A percentile compares a stretch with the other conserved stretches of the same genome.
phyloP scores from a whole-genome alignment of 768 basidiomycete species.

The Crepidotus variabilis region DNA sequence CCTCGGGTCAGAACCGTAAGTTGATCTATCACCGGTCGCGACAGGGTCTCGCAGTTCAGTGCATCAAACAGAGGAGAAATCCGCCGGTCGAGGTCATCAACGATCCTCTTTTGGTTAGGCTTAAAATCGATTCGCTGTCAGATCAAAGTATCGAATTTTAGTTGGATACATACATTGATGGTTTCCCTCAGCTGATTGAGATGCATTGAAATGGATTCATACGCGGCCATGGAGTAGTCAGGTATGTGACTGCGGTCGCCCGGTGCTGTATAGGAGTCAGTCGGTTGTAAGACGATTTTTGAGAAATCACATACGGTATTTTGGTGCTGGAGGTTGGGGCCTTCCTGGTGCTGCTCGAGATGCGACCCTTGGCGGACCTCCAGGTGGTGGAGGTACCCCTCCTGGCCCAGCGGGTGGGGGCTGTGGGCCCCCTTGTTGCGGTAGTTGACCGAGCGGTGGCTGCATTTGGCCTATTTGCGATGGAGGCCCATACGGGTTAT shows the following conservation, averaged over 20 bases:
- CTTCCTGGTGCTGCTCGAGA: conserved; percentile 16
- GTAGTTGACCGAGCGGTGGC: too few species aligned
- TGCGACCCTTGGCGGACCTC: conserved; percentile 26
- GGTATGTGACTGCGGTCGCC: conserved; percentile 95
- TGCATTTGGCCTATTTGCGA: conserved; percentile 14
- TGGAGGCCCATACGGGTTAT: conserved; percentile 10
- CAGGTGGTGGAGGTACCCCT: conserved; percentile 27
- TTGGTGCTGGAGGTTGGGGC: conserved; percentile 27
- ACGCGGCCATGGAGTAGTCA: conserved; percentile 60
- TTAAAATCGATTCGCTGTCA: too few species aligned
- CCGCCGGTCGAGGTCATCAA: conserved; percentile 83
- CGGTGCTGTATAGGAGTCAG: too few species aligned
- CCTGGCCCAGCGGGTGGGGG: conserved; percentile 1
- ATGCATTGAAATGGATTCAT: conserved; percentile 58
- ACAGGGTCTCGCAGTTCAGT: conserved; percentile 85
- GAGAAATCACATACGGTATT: conserved; percentile 39
- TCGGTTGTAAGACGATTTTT: too few species aligned
- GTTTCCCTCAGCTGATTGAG: conserved; percentile 67
- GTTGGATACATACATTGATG: conserved; percentile 59
- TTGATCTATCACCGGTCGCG: conserved; percentile 65
- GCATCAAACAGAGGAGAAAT: conserved; percentile 86
- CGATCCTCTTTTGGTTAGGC: conserved; percentile 81
- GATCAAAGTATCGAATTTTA: too few species aligned
- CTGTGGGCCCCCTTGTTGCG: neutral
- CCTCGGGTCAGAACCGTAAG: conserved; percentile 71